Evolutionary conservation across 2,329 filamentous ascomycete genomes (phyloP).

Genomic region (Metarhizium brunneum): DNA sequence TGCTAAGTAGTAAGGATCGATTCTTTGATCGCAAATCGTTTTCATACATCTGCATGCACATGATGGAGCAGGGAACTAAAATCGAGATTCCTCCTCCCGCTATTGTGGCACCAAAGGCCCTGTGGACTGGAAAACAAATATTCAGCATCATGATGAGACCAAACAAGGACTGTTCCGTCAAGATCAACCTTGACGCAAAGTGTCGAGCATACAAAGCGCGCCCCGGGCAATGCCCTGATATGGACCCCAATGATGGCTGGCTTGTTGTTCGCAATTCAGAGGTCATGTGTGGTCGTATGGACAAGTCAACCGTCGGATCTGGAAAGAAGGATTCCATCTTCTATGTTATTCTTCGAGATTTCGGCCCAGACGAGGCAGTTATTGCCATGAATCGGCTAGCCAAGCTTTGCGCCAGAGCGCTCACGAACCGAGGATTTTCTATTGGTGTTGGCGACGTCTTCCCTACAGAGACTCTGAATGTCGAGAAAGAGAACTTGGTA

Average conservation of each 20-base stretch:
- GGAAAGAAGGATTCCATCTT: conserved; percentile 98
- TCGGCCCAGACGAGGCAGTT: conserved; percentile 79
- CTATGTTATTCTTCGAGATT: conserved; percentile 93
- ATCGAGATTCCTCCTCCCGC: conserved; percentile 82
- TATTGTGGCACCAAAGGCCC: conserved; percentile 70
- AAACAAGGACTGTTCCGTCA: conserved; percentile 71
- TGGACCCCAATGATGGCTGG: conserved; percentile 83
- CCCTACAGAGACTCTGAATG: conserved; percentile 57
- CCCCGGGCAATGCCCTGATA: conserved; percentile 49
- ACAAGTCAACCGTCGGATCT: conserved; percentile 93
- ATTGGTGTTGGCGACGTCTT: conserved; percentile 95
- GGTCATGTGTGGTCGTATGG: conserved; percentile 95
- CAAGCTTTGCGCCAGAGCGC: conserved; percentile 77
- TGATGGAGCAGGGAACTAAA: conserved; percentile 72
- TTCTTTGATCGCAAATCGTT: conserved; percentile 89
- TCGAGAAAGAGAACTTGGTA: conserved; percentile 67
- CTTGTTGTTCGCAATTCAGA: conserved; percentile 92
- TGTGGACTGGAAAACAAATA: conserved; percentile 97
- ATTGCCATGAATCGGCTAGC: conserved; percentile 89
- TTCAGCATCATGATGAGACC: conserved; percentile 89
- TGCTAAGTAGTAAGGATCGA: conserved; percentile 83
- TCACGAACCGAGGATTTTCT: conserved; percentile 89
- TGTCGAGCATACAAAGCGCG: conserved; percentile 70
- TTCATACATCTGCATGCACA: conserved; percentile 82
- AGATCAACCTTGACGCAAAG: conserved; percentile 88